Percentiles rank a stretch among this genome's conserved stretches.
phyloP scores from a whole-genome alignment of 805 yeast species.

The Dipodascopsis tothii region DNA sequence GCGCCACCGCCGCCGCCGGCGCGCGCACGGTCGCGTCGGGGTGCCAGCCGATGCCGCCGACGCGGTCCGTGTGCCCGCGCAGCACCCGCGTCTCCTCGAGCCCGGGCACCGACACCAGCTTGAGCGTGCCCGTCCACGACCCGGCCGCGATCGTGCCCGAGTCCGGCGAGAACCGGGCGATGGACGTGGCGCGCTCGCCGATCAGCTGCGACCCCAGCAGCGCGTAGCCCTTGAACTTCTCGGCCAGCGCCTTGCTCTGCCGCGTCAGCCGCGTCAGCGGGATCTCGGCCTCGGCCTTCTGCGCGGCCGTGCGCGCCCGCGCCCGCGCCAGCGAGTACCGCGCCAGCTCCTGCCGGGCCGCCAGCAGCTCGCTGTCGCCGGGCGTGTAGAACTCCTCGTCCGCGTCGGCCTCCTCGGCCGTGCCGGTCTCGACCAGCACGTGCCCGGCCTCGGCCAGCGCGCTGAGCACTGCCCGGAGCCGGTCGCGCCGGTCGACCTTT shows the following conservation, averaged over 20 bases:
- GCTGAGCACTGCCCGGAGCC: conserved; percentile 45
- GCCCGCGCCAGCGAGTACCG: conserved; percentile 40
- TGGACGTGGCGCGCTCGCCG: conserved; percentile 62
- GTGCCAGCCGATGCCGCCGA: conserved; percentile 66
- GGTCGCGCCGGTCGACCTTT: conserved; percentile 49
- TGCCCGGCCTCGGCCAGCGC: conserved; percentile 26
- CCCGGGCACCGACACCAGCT: conserved; percentile 39
- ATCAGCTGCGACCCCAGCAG: conserved; percentile 63
- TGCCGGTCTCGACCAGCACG: conserved; percentile 23
- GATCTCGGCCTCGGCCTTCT: conserved; percentile 24
- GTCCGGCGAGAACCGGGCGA: conserved; percentile 41
- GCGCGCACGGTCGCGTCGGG: conserved; percentile 27
- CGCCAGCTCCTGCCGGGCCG: conserved; percentile 48
- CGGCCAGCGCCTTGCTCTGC: conserved; percentile 40
- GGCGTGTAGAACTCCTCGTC: conserved; percentile 84
- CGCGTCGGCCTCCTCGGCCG: conserved; percentile 41
- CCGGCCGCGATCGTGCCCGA: conserved; percentile 49
- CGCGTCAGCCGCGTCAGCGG: conserved; percentile 41
- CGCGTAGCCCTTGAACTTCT: conserved; percentile 34
- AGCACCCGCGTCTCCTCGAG: conserved; percentile 32
- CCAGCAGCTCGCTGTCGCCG: conserved; percentile 48
- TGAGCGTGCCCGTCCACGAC: conserved; percentile 76
- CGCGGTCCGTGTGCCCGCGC: conserved; percentile 55
- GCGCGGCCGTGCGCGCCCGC: conserved; percentile 6
- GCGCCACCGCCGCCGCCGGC: conserved; percentile 15